Evolutionary conservation across 257 asterid genomes (phyloP), one percentile per base, ranked within the genome.

Genomic region (Ehretia macrophylla): DNA sequence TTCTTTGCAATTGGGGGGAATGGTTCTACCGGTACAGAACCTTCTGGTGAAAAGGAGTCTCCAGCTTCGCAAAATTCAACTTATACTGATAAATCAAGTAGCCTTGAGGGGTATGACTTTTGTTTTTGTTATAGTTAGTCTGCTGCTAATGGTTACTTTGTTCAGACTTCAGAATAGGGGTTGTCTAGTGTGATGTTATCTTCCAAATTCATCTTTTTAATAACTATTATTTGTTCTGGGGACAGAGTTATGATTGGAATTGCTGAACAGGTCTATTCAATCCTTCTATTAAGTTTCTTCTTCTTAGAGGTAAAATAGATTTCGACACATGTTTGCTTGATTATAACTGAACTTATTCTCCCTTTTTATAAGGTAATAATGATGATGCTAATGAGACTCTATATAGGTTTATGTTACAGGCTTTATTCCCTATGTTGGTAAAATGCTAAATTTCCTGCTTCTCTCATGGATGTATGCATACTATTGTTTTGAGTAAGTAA

Each of bases 391-490:
- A 35, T 53, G 73, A 42, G 21, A 53, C 55, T 59, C 51, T 60
- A 51, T 78, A 66, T 81, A 93, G 99, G 95, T 89, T 64, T 81
- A 76, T 63, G 68, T 78, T 71, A 72, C 74, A 59, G 99, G 99
- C 60, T 79, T 83, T 75, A 64, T 93, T 55, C 99, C 99, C 18
- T 77, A 48, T 51, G 51, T 78, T 38, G 99, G 99, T 58, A 86
- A 86, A 79, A 59, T 80, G 44, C 68, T 86, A 17, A 89, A 83
- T 82, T 80, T 93, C 56, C 67, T 89, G 61, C 92, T 93, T 56
- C 96, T 93, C 54, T 78, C 96, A 0, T 93, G 99, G 99, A 80
- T 93, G 97, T 93, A 93, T 73, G 94, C 99, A 51, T 93, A 93
- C 75, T 93, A 89, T 79, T 93, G 97, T 75, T 93, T 93, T 56